phyloP scores from a whole-genome alignment of 2,329 filamentous ascomycete genomes.

The Stenocarpella maydis region DNA sequence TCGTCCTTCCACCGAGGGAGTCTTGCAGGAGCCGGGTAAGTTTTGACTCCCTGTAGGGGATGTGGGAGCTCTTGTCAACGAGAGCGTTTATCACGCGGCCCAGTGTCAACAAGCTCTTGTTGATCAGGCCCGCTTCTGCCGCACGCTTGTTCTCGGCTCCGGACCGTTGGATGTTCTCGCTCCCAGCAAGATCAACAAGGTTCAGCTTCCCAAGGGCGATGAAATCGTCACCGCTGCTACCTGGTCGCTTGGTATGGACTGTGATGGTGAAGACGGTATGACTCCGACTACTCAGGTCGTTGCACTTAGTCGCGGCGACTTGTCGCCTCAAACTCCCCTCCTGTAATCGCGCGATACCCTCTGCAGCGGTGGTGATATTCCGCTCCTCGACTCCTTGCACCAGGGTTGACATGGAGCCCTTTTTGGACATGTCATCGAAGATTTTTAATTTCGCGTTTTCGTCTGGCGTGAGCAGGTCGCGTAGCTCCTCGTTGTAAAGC shows the following conservation, averaged over 20 bases:
- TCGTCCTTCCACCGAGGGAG: constrained; percentile 92
- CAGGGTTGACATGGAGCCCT: constrained; percentile 83
- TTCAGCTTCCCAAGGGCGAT: constrained; percentile 94
- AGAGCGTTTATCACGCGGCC: constrained; percentile 97
- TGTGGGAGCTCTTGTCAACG: constrained; percentile 88
- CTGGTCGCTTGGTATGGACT: constrained; percentile 83
- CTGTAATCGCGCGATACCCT: constrained; percentile 89
- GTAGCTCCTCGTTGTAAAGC: constrained; percentile 95
- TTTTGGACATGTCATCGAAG: constrained; percentile 87
- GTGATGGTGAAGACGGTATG: constrained; percentile 98
- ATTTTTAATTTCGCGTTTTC: constrained; percentile 91
- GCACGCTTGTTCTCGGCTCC: constrained; percentile 98
- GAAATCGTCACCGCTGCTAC: constrained; percentile 87
- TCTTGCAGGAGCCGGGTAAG: constrained; percentile 94
- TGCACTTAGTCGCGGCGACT: constrained; percentile 99
- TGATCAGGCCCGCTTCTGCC: constrained; percentile 94
- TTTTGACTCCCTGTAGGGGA: constrained; percentile 93
- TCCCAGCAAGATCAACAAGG: constrained; percentile 93
- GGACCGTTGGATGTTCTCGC: constrained; percentile 96
- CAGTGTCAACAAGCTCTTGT: constrained; percentile 94
- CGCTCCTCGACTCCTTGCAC: constrained; percentile 99
- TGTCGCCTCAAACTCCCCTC: constrained; percentile 92
- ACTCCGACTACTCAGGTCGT: constrained; percentile 94
- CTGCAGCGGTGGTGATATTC: constrained; percentile 83
- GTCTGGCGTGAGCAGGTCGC: constrained; percentile 85